Percentiles rank a stretch among this genome's conserved stretches.
These are phyloP conservation scores for Pestalotiopsis sp. DNA, from an alignment of 2,329 filamentous ascomycete genomes.

Conservation along the genomic window DNA sequence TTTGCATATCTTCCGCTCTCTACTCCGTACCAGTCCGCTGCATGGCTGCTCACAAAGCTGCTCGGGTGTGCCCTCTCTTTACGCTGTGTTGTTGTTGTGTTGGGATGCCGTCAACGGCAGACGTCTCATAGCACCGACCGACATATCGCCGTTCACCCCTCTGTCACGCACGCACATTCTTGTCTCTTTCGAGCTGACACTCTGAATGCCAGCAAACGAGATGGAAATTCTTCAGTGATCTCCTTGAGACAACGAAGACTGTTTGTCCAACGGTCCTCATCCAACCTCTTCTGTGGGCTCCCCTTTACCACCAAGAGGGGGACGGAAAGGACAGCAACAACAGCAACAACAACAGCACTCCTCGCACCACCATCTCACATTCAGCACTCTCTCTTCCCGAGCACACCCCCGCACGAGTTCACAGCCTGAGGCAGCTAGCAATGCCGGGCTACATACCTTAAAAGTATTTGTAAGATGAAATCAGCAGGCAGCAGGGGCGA, in stretches of 20 bases:
- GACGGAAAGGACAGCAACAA: too few species aligned
- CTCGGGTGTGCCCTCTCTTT: background rate
- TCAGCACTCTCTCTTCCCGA: background rate
- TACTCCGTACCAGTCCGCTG: conserved; percentile 1
- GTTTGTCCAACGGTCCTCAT: too few species aligned
- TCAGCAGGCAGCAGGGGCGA: conserved; percentile 5
- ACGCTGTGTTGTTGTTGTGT: background rate
- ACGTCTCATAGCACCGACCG: background rate
- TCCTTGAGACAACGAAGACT: background rate
- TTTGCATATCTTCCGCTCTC: conserved; percentile 6
- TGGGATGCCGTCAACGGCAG: conserved; percentile 4
- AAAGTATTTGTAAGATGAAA: conserved; percentile 9
- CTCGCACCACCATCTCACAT: background rate
- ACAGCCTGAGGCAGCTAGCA: conserved; percentile 11
- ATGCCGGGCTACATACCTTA: background rate
- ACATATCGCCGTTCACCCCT: background rate
- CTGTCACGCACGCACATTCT: background rate
- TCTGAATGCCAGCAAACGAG: background rate
- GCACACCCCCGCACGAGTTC: background rate
- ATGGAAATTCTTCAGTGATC: background rate
- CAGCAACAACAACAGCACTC: background rate
- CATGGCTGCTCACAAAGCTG: background rate
- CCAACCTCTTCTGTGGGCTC: too few species aligned
- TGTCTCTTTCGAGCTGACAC: background rate
- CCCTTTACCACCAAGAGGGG: too few species aligned